Evolutionary conservation across 805 yeast species (phyloP), one percentile per base, ranked within the genome.

Genomic region (Barnettozyma sucrosica): DNA sequence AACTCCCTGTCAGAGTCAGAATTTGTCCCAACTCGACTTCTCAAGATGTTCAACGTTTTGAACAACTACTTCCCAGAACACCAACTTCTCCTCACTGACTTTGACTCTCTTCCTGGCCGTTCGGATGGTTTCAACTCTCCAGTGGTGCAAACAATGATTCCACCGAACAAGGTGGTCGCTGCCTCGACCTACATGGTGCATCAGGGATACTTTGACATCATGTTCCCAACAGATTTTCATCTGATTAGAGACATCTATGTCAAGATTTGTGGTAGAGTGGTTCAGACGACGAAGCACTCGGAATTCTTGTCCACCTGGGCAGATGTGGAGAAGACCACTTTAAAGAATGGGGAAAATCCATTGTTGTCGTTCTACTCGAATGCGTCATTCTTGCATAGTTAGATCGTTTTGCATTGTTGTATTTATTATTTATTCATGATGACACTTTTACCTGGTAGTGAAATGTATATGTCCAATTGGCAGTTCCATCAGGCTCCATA

Each of bases 141-240:
- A 0, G 89, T 85, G 2, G 93, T 86, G 0, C 95, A 86, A 60
- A 86, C 95, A 0, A 76, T 85, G 58, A 68, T 84, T 49, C 71
- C 80, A 3, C 43, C 38, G 45, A 80, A 82, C 52, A 70, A 72
- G 48, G 83, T 85, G 82, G 75, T 86, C 5, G 81, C 85, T 19
- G 77, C 83, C 0, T 73, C 80, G 34, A 80, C 90, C 0, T 87
- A 81, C 62, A 82, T 88, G 90, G 83, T 78, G n/a, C 75, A 83
- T 36, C 95, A 86, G 61, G 96, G 96, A 0, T 84, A 75, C 58
- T 88, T 86, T 61, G 95, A 88, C 63, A 87, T 88, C 44, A 80
- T 86, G 83, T 88, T 88, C 59, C 87, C 95, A 9, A 88, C 95
- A 0, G 85, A 88, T 58, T 89, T 88, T 63, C 66, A 67, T 7